Evolutionary conservation across 2,329 filamentous ascomycete genomes (phyloP).

Genomic region (Cadophora sp.): DNA sequence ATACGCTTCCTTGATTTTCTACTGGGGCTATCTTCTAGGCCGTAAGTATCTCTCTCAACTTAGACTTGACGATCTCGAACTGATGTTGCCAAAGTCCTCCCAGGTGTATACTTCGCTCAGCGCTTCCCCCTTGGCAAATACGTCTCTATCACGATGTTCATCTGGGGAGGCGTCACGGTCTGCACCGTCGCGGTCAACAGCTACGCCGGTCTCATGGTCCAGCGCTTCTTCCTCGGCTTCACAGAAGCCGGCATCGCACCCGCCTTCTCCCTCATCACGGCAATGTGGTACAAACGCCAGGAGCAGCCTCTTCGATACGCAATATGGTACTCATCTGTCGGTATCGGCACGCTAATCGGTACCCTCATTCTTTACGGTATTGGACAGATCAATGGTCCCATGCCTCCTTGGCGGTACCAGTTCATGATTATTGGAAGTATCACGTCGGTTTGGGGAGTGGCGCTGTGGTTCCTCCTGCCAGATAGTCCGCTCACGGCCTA

Average conservation of each 20-base stretch:
- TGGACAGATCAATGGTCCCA: constrained; percentile 33
- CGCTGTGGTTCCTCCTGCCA: constrained; percentile 7
- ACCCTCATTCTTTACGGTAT: constrained; percentile 45
- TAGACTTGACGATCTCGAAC: too few relatives aligned
- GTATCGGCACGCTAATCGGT: constrained; percentile 43
- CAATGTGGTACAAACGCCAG: constrained; percentile 43
- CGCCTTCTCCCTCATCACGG: constrained; percentile 44
- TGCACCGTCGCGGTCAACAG: background rate
- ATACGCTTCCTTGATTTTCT: constrained; percentile 55
- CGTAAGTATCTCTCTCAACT: constrained; percentile 16
- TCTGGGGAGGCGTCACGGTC: constrained; percentile 10
- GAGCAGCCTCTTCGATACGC: constrained; percentile 24
- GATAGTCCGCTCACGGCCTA: constrained; percentile 38
- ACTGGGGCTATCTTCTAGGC: constrained; percentile 26
- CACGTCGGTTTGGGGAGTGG: background rate
- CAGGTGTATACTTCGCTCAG: constrained; percentile 11
- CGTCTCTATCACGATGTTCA: background rate
- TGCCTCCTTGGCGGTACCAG: constrained; percentile 4
- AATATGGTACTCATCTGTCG: constrained; percentile 33
- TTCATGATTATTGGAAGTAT: constrained; percentile 12
- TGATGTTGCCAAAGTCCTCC: background rate
- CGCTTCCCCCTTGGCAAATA: constrained; percentile 12
- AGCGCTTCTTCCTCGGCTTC: constrained; percentile 27
- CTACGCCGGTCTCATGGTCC: constrained; percentile 7
- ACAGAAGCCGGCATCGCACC: constrained; percentile 42